Base-by-base conservation (phyloP, 2,329 filamentous ascomycete genomes). In the Dothistroma septosporum region DNA sequence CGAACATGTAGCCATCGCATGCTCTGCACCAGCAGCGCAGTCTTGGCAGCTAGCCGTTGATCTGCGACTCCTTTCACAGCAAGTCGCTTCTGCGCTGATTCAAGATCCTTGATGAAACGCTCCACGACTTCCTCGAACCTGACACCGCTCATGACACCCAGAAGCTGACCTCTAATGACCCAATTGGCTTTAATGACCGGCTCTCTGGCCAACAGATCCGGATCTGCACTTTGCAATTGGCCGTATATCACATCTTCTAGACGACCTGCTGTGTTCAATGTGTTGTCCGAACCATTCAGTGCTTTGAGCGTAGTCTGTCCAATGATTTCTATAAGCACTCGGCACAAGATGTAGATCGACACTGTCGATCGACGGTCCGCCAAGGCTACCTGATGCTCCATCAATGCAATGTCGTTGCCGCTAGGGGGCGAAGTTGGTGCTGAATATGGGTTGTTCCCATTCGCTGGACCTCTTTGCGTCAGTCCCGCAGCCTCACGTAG, bases 81-180 rank as follows among this genome's bases (percentile, higher is more conserved):
- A 48, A 92, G 81, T 19, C 95, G 91, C 70, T 87, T 87, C 55
- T 97, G 86, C 10, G 88, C 89, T 33, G 82, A 82, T 59, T 92
- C 90, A 5, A 99, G 81, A 71, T 97, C 92, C 32, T 83, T 79
- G 50, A 96, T 81, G 72, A 96, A 99, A 53, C 91, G 87, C 58
- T 87, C 85, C 3, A 91, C 87, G 50, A 99, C 92, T 59, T 87
- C 90, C 16, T 85, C 79, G 74, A 99, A 97, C 72, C 95, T 93
- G 65, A 94, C 87, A 49, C 90, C 89, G 76, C 94, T 97, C 90
- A 99, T 96, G 44, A 92, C 89, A n/a, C 95, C 94, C 0, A 99
- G 83, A 3, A 99, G 80, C 70, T 96, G 90, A 21, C 91, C 88
- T 73, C 97, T 97, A 2, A 99, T 86, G 61, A 91, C 90, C 93